phyloP scores from a whole-genome alignment of 441 rosid species.

The Arabidopsis hybrid region DNA sequence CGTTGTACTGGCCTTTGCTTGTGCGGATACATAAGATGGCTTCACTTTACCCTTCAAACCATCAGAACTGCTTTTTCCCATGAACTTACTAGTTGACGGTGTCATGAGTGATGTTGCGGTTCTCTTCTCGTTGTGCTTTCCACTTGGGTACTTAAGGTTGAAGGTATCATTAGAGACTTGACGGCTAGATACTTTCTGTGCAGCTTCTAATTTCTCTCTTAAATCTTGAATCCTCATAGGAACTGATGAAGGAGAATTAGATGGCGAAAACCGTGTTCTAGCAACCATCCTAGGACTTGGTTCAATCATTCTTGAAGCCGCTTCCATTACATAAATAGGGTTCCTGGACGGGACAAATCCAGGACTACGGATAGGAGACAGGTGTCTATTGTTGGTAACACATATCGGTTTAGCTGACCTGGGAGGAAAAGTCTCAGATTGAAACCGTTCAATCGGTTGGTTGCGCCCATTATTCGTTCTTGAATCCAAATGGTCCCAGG shows the following conservation, averaged over 20 bases:
- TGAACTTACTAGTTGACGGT: slow-evolving; percentile 40
- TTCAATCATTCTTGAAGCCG: slow-evolving; percentile 81
- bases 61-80: slow-evolving; percentile 49
- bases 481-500: slow-evolving; percentile 52
- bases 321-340: slow-evolving; percentile 77
- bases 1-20: slow-evolving; percentile 52
- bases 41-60: slow-evolving; percentile 57
- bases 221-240: slow-evolving; percentile 69
- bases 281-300: slow-evolving; percentile 62
- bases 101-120: slow-evolving; percentile 28
- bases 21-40: slow-evolving; percentile 50
- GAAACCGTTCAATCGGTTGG: slow-evolving; percentile 76
- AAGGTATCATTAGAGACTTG: slow-evolving; percentile 44
- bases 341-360: slow-evolving; percentile 62
- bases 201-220: slow-evolving; percentile 80
- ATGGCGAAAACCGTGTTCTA: slow-evolving; percentile 52
- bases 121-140: slow-evolving; percentile 42
- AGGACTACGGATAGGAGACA: slow-evolving; percentile 59
- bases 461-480: slow-evolving; percentile 51
- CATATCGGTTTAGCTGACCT: slow-evolving; percentile 74
- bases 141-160: slow-evolving; percentile 23
- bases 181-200: slow-evolving; percentile 55
- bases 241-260: slow-evolving; percentile 62
- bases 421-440: slow-evolving; percentile 78
- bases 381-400: slow-evolving; percentile 60